phyloP scores from a whole-genome alignment of 192 early-diverging fungal genomes.

The Linnemannia zychae region DNA sequence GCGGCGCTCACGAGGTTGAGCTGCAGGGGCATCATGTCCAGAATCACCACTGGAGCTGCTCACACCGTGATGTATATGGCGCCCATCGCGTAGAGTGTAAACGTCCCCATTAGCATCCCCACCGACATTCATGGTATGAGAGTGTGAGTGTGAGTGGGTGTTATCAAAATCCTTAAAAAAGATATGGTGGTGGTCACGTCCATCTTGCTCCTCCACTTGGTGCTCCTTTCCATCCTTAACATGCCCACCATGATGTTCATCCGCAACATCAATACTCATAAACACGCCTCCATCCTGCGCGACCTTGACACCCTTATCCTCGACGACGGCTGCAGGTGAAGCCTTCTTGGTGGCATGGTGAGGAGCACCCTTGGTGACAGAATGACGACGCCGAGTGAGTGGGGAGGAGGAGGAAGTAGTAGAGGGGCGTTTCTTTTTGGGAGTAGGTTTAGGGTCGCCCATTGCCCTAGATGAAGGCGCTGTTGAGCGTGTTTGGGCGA shows the following conservation, averaged over 20 bases:
- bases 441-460: neutral
- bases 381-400: neutral
- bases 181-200: constrained; percentile 25
- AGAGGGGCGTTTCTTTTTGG: neutral
- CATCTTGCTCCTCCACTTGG: constrained; percentile 15
- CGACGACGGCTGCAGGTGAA: neutral
- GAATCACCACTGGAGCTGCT: neutral
- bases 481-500: neutral
- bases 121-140: neutral
- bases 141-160: neutral
- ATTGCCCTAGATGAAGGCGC: neutral
- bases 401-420: neutral
- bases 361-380: neutral
- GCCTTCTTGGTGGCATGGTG: neutral
- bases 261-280: neutral
- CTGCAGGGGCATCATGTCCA: neutral
- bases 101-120: neutral
- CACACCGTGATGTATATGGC: neutral
- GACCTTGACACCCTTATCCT: neutral
- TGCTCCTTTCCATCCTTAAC: constrained; percentile 17
- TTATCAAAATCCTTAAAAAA: constrained; percentile 26
- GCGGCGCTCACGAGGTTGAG: neutral
- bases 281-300: neutral
- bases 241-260: constrained; percentile 4
- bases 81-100: neutral